Conservation (phyloP, 306 rosid species). For the Cicer judaicum region DNA sequence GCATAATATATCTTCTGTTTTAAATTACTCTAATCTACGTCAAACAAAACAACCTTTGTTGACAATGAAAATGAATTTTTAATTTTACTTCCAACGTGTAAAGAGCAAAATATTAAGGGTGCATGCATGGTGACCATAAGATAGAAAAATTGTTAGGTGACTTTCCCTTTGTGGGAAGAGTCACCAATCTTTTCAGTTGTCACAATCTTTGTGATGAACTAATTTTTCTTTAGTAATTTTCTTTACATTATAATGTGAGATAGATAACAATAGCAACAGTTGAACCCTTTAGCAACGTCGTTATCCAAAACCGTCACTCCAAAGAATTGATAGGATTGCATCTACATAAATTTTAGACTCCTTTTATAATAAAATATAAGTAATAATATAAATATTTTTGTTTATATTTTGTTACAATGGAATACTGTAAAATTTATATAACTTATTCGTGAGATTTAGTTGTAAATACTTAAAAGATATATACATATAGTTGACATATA, state of each 20-base stretch:
- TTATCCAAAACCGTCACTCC: slow-evolving; percentile 29
- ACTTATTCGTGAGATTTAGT: no score
- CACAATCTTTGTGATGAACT: slow-evolving; percentile 17
- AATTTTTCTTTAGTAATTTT: no score
- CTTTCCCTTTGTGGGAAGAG: slow-evolving; percentile 25
- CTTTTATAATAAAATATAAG: no score
- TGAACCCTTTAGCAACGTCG: not conserved
- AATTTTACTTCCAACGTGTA: slow-evolving; percentile 22
- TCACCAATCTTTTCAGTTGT: slow-evolving; percentile 30
- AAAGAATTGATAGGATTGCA: not conserved
- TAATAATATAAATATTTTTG: no score
- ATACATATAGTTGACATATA: no score
- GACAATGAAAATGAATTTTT: not conserved
- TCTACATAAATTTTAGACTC: not conserved
- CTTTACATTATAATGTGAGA: not conserved
- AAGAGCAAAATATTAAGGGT: not conserved
- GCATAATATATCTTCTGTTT: not conserved
- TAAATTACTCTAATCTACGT: not conserved
- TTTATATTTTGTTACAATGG: no score
- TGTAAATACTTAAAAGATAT: no score
- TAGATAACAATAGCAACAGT: slow-evolving; percentile 11
- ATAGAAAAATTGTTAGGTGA: slow-evolving; percentile 18
- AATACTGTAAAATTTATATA: no score
- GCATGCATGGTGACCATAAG: slow-evolving; percentile 22
- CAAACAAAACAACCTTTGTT: not conserved